Conservation (phyloP, 768 basidiomycete genomes). For the Amanita inopinata region DNA sequence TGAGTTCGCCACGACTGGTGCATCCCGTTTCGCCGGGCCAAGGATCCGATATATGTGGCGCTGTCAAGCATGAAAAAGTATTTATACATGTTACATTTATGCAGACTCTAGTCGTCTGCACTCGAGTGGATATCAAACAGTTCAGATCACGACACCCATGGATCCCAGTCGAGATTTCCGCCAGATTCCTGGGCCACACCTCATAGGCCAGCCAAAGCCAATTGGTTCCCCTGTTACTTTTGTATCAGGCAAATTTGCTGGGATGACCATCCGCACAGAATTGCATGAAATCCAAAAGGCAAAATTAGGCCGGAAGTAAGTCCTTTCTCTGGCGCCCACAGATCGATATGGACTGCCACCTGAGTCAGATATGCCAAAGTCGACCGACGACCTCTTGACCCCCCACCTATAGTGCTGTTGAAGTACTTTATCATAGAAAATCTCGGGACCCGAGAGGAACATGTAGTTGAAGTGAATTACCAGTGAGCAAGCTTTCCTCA, state of each 20-base stretch:
- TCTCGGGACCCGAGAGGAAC: constrained; percentile 26
- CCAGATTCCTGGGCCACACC: constrained; percentile 20
- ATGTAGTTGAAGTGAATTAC: constrained; percentile 40
- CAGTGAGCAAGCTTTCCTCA: constrained; percentile 24
- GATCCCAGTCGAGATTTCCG: constrained; percentile 20
- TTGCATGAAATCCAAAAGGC: constrained; percentile 58
- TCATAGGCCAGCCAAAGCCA: constrained; percentile 13
- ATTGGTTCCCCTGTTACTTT: constrained; percentile 36
- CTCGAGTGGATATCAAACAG: constrained; percentile 3
- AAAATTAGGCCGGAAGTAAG: constrained; percentile 56
- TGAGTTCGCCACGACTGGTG: constrained; percentile 6
- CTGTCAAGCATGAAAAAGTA: constrained; percentile 1
- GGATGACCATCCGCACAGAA: constrained; percentile 38
- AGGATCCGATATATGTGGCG: background rate
- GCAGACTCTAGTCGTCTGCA: background rate
- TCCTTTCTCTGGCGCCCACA: constrained; percentile 10
- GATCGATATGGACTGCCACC: background rate
- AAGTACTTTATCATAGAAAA: constrained; percentile 39
- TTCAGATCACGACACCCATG: constrained; percentile 3
- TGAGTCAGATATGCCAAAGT: constrained; percentile 42
- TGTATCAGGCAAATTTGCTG: constrained; percentile 42
- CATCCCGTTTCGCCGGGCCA: constrained; percentile 1
- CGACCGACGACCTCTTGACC: constrained; percentile 60
- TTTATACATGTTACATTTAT: constrained; percentile 6
- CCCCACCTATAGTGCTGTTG: constrained; percentile 47